Base-by-base conservation (phyloP, 345 rosid genomes). In the Bruguiera gymnorhiza region DNA sequence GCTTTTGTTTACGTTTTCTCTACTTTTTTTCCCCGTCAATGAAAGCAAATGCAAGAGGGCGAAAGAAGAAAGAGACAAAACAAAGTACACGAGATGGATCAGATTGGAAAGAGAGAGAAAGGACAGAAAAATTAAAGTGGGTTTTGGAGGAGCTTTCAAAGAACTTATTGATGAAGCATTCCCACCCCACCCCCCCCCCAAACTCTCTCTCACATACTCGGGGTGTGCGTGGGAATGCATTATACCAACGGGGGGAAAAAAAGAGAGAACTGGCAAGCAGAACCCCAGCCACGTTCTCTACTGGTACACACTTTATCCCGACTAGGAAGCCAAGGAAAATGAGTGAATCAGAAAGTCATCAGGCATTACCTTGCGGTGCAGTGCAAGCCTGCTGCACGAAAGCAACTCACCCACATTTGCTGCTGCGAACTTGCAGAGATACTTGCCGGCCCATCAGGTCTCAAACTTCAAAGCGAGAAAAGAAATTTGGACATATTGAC, bases 261-360 rank as follows among this genome's bases (percentile, higher is more conserved):
- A 3, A 3, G 50, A 3, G 75, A 77, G 67, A 66, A 74, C 66
- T 70, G 81, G 75, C 71, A 70, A 70, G 77, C 76, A 62, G 48
- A 75, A 73, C 75, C 79, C 84, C 75, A 75, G 62, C 83, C 82
- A 64, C 73, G 83, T 78, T 78, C 59, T 66, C 69, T 10, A 60
- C 84, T 75, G 79, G 7, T 75, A 70, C 11, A 80, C 76, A 63
- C 75, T 80, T 80, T 76, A 60, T 69, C 65, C 48, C 21, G 50
- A 60, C 52, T 62, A 70, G 70, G 81, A 74, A 43, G 16, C 27
- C 3, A 52, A 55, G 32, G 60, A 3, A 6, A 4, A 2, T 30
- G 3, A n/a, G 24, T 31, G 18, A 20, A 65, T 63, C 52, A 13
- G 46, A 6, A 55, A 61, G 32, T 54, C 21, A 50, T 61, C 78